These are phyloP conservation scores for Dysphania ambrosioides DNA, from an alignment of 148 eudicot genomes.

Conservation along the genomic window DNA sequence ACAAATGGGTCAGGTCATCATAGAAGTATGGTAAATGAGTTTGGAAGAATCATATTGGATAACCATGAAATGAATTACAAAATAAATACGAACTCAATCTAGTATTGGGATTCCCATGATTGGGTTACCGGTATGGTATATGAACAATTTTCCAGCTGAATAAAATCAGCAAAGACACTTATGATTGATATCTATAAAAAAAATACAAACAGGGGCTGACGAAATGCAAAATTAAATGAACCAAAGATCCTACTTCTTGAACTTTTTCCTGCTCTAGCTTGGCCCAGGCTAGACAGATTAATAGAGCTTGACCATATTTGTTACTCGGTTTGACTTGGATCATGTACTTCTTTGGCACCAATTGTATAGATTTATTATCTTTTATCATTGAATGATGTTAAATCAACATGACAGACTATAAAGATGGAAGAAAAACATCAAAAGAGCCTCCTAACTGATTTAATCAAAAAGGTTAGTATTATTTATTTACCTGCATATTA, in stretches of 20 bases:
- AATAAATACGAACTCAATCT: neutral
- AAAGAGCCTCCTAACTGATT: neutral
- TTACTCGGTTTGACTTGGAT: neutral
- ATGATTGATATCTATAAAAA: too few species aligned
- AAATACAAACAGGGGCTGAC: neutral
- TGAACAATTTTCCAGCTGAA: neutral
- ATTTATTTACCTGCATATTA: slow-evolving; percentile 73
- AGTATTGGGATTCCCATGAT: neutral
- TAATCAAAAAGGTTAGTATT: neutral
- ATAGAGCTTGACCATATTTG: neutral
- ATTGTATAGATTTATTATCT: neutral
- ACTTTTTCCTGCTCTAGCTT: neutral
- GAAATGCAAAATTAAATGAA: neutral
- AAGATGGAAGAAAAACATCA: too few species aligned
- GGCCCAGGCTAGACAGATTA: neutral
- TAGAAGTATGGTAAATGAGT: neutral
- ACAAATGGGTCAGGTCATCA: neutral
- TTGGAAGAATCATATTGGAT: neutral
- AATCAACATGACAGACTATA: neutral
- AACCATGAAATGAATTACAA: neutral
- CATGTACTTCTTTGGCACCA: neutral
- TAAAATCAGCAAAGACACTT: too few species aligned
- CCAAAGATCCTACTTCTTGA: neutral
- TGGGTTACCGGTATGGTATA: neutral
- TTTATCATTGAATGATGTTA: neutral